Conservation (phyloP, 352 stramenopile species). For the Globisporangium abappressorium region DNA sequence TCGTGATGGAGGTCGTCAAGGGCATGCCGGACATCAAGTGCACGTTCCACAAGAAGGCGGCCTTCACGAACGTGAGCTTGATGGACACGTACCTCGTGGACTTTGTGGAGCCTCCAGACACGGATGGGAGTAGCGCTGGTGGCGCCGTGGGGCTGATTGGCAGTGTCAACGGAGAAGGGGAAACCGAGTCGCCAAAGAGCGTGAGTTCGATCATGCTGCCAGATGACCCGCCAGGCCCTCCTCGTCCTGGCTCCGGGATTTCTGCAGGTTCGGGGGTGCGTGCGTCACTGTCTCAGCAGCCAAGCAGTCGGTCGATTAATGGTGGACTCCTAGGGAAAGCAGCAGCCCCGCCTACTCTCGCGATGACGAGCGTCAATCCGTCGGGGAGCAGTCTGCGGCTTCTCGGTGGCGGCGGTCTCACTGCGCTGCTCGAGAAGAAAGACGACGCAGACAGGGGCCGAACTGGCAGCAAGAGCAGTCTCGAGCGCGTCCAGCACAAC, state of each 20-base stretch:
- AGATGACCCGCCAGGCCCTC: background rate
- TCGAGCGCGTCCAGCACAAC: conserved; percentile 8
- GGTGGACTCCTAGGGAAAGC: background rate
- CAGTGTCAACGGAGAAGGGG: conserved; percentile 21
- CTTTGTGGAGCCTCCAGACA: conserved; percentile 50
- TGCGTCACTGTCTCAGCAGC: conserved; percentile 14
- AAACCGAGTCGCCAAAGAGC: conserved; percentile 18
- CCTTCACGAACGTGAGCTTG: conserved; percentile 76
- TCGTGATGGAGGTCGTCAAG: conserved; percentile 79
- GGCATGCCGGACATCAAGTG: conserved; percentile 84
- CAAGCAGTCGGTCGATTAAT: conserved; percentile 5
- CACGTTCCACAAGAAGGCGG: conserved; percentile 78
- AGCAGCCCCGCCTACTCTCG: background rate
- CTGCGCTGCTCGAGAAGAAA: background rate
- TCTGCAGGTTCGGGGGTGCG: background rate
- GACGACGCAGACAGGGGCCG: background rate
- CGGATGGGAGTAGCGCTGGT: background rate
- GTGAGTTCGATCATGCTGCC: conserved; percentile 12
- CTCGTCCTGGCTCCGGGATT: background rate
- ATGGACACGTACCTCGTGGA: conserved; percentile 87
- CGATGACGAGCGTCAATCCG: background rate
- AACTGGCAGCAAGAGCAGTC: background rate
- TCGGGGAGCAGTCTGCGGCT: background rate
- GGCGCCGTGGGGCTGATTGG: conserved; percentile 16
- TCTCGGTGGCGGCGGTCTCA: background rate